These are phyloP conservation scores for Thelephora aurantiotincta DNA, from an alignment of 768 basidiomycete species.

Conservation along the genomic window DNA sequence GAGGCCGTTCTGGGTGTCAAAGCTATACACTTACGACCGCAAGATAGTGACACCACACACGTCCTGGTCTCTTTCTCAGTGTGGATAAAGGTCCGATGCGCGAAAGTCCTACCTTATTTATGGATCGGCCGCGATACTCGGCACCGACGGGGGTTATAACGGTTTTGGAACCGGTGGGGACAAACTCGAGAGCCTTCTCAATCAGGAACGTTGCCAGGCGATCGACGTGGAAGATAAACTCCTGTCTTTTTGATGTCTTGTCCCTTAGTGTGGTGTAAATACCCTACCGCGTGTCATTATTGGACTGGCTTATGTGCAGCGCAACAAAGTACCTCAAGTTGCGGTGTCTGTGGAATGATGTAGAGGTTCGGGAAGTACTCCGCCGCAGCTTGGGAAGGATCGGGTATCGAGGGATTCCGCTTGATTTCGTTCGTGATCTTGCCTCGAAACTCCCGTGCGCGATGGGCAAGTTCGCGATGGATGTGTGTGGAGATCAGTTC, in stretches of 20 bases:
- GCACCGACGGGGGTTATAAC: constrained; percentile 57
- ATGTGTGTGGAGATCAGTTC: constrained; percentile 90
- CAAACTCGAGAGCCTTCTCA: constrained; percentile 68
- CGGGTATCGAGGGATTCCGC: constrained; percentile 9
- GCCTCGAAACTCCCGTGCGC: constrained; percentile 57
- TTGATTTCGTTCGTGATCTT: constrained; percentile 39
- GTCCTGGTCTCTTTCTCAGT: constrained; percentile 25
- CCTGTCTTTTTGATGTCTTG: constrained; percentile 51
- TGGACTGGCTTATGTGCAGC: neutral
- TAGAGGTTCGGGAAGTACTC: constrained; percentile 42
- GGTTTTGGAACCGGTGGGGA: constrained; percentile 53
- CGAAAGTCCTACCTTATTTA: constrained; percentile 34
- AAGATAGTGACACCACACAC: constrained; percentile 85
- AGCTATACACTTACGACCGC: constrained; percentile 50
- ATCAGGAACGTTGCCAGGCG: constrained; percentile 73
- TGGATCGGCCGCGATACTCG: constrained; percentile 42
- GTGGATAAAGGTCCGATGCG: neutral
- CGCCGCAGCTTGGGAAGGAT: constrained; percentile 10
- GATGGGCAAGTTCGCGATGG: constrained; percentile 67
- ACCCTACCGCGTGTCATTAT: constrained; percentile 33
- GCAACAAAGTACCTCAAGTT: constrained; percentile 46
- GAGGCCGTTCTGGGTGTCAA: neutral
- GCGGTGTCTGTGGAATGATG: constrained; percentile 65
- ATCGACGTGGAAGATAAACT: constrained; percentile 90
- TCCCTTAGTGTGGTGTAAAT: constrained; percentile 83